Conservation (phyloP, 2,329 filamentous ascomycete species). For the Colletotrichum melonis region DNA sequence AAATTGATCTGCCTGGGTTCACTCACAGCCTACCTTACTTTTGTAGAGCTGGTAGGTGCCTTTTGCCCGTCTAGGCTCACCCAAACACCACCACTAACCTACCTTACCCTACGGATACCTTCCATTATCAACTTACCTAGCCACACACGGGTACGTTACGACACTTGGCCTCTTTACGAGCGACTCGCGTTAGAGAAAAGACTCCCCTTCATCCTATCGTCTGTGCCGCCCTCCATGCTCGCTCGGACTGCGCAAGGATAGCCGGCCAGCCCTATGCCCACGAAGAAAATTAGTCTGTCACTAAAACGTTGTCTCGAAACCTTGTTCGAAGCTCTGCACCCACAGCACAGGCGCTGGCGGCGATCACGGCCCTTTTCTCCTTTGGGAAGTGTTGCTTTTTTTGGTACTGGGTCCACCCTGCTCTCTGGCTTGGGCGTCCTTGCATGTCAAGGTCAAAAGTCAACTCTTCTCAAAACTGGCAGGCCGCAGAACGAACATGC, state of each 20-base stretch:
- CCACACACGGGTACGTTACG: not conserved
- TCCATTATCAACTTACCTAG: too few species aligned
- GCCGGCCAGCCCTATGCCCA: not conserved
- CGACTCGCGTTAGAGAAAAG: not conserved
- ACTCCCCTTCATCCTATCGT: constrained; percentile 7
- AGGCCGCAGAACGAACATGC: not conserved
- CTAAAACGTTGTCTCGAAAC: not conserved
- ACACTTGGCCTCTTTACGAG: not conserved
- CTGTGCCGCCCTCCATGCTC: not conserved
- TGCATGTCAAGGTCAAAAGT: constrained; percentile 9
- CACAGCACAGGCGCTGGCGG: not conserved
- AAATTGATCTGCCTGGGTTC: not conserved
- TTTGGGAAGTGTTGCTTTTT: constrained; percentile 25
- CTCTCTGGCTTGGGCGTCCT: constrained; percentile 8
- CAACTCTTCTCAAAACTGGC: not conserved
- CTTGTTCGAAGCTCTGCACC: not conserved
- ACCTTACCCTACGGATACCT: too few species aligned
- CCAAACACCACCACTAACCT: not conserved
- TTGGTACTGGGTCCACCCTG: not conserved
- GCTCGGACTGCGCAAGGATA: constrained; percentile 11
- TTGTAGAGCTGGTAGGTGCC: not conserved
- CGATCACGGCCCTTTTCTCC: not conserved
- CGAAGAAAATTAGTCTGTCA: not conserved
- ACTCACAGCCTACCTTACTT: too few species aligned
- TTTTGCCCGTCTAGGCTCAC: not conserved